phyloP scores from a whole-genome alignment of 2,329 filamentous ascomycete species.

The Macroventuria anomochaeta region DNA sequence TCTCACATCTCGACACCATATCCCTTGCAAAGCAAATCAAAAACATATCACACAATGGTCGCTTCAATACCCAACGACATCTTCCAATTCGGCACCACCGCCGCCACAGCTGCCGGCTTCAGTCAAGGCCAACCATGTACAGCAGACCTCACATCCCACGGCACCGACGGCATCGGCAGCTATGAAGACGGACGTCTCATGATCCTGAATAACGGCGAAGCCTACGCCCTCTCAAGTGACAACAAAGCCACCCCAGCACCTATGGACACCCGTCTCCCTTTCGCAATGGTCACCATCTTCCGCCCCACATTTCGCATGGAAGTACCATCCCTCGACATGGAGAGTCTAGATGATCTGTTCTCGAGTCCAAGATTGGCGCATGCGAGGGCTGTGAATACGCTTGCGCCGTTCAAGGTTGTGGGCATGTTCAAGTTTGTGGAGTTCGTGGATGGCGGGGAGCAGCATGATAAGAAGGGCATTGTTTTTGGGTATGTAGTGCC shows the following conservation, averaged over 20 bases:
- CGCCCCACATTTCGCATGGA: conserved; percentile 44
- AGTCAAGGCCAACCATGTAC: conserved; percentile 43
- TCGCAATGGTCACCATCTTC: conserved; percentile 53
- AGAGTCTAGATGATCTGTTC: conserved; percentile 26
- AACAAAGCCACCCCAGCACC: conserved; percentile 43
- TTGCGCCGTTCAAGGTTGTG: conserved; percentile 49
- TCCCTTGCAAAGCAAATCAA: no score
- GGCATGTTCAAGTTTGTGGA: conserved; percentile 47
- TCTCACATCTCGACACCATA: background rate
- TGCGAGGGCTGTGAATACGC: conserved; percentile 46
- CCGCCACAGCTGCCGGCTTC: conserved; percentile 48
- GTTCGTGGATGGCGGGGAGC: conserved; percentile 30
- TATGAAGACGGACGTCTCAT: conserved; percentile 52
- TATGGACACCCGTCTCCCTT: conserved; percentile 44
- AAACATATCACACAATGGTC: conserved; percentile 36
- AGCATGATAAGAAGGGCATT: conserved; percentile 39
- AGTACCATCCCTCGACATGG: conserved; percentile 26
- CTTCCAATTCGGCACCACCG: conserved; percentile 52
- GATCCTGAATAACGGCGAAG: conserved; percentile 44
- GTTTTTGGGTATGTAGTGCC: conserved; percentile 52
- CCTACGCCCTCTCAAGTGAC: conserved; percentile 37
- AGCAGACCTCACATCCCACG: conserved; percentile 50
- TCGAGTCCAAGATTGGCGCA: conserved; percentile 23
- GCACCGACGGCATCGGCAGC: conserved; percentile 52
- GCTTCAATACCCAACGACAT: conserved; percentile 54